phyloP scores from a whole-genome alignment of 192 early-diverging fungal species.

The Coemansia reversa region DNA sequence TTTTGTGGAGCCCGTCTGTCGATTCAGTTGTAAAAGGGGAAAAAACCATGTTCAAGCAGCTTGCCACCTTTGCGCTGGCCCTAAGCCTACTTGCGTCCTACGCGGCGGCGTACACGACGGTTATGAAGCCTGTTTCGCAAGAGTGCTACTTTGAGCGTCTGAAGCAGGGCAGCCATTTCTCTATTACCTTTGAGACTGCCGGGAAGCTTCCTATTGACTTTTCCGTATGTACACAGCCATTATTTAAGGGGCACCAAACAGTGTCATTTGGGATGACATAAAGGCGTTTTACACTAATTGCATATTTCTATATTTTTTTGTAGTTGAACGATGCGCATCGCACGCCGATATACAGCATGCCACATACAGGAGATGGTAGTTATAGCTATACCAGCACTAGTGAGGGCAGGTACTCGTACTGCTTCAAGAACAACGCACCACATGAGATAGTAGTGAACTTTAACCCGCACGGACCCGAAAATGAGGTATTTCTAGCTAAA shows the following conservation, averaged over 20 bases:
- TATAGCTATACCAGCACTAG: slow-evolving; percentile 34
- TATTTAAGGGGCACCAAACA: background rate
- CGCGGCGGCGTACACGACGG: slow-evolving; percentile 49
- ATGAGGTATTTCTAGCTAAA: slow-evolving; percentile 30
- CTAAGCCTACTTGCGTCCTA: slow-evolving; percentile 34
- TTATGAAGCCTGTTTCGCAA: slow-evolving; percentile 43
- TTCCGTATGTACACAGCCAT: slow-evolving; percentile 11
- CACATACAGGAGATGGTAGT: slow-evolving; percentile 46
- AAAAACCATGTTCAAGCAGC: slow-evolving; percentile 30
- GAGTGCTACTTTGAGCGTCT: slow-evolving; percentile 54
- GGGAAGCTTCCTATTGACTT: slow-evolving; percentile 51
- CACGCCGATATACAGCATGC: slow-evolving; percentile 38
- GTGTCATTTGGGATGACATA: slow-evolving; percentile 2
- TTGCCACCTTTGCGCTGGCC: slow-evolving; percentile 20
- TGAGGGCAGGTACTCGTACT: slow-evolving; percentile 49
- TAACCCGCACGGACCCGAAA: slow-evolving; percentile 49
- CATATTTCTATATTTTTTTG: background rate
- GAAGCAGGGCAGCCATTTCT: slow-evolving; percentile 43
- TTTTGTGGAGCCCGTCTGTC: slow-evolving; percentile 1
- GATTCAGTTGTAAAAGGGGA: background rate
- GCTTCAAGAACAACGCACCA: slow-evolving; percentile 47
- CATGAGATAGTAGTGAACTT: slow-evolving; percentile 54
- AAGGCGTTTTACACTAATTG: background rate
- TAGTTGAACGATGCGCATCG: slow-evolving; percentile 40
- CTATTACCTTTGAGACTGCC: slow-evolving; percentile 51